Conservation (phyloP, 805 yeast species). For the Candida incommunis region DNA sequence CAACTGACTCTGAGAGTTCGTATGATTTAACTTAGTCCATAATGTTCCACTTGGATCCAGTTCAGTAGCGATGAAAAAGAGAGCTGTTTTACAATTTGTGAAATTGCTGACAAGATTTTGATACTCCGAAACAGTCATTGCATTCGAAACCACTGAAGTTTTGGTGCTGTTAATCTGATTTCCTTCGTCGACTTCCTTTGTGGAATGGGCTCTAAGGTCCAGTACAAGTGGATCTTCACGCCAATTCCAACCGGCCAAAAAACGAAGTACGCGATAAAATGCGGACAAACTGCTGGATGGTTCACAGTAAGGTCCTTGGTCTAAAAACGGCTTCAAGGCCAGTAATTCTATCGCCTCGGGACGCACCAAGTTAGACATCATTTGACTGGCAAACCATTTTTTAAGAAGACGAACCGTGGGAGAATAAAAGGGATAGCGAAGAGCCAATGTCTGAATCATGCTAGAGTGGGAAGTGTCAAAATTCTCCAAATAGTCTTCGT, state of each 20-base stretch:
- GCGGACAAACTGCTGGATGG: conserved; percentile 77
- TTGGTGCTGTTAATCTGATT: conserved; percentile 3
- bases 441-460: conserved; percentile 54
- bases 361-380: conserved; percentile 51
- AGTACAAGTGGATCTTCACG: conserved; percentile 70
- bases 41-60: conserved; percentile 77
- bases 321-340: conserved; percentile 73
- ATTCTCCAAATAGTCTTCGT: conserved; percentile 26
- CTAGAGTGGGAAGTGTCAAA: conserved; percentile 52
- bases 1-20: conserved; percentile 23
- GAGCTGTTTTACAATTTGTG: conserved; percentile 50
- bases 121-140: conserved; percentile 19
- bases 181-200: conserved; percentile 7
- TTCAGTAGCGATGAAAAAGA: conserved; percentile 70
- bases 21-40: conserved; percentile 38
- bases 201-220: conserved; percentile 39
- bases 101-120: conserved; percentile 41
- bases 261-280: conserved; percentile 56
- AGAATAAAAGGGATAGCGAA: conserved; percentile 57
- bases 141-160: conserved; percentile 3
- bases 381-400: conserved; percentile 78
- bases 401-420: conserved; percentile 77
- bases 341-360: conserved; percentile 76
- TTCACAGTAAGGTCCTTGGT: conserved; percentile 67
- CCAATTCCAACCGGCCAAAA: conserved; percentile 87